Conservation (phyloP, 768 basidiomycete species). For the Mrakia frigida region DNA sequence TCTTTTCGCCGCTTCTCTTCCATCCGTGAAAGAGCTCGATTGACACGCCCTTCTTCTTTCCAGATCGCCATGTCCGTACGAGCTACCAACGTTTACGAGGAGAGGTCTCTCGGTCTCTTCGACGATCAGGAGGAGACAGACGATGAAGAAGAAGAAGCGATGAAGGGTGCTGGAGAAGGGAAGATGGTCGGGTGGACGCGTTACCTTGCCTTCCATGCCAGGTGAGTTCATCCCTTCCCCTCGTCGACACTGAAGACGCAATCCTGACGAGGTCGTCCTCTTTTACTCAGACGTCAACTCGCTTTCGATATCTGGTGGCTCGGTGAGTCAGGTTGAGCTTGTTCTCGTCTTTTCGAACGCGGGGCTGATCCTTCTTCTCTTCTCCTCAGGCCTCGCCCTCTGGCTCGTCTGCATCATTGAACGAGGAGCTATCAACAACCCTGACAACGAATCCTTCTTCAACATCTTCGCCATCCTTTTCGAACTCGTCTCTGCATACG, state of each 20-base stretch:
- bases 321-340: constrained; percentile 50
- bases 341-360: neutral
- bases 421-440: constrained; percentile 58
- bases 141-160: constrained; percentile 36
- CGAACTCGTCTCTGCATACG: constrained; percentile 61
- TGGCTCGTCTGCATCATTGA: constrained; percentile 91
- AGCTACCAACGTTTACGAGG: constrained; percentile 72
- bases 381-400: constrained; percentile 56
- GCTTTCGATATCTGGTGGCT: constrained; percentile 54
- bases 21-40: too few species aligned
- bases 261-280: neutral
- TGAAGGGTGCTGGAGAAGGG: constrained; percentile 31
- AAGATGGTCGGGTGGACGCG: constrained; percentile 35
- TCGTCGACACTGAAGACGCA: neutral
- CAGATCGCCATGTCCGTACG: constrained; percentile 60
- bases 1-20: too few species aligned
- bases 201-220: constrained; percentile 66
- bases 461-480: constrained; percentile 66
- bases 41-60: neutral
- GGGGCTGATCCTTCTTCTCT: neutral
- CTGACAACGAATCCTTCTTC: constrained; percentile 62
- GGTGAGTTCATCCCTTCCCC: constrained; percentile 37
- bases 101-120: constrained; percentile 79
- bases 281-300: constrained; percentile 55
- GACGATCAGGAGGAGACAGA: constrained; percentile 47